Percentiles rank a stretch among this genome's conserved stretches.
phyloP scores from a whole-genome alignment of 139 green algal species.

The Pleodorina starrii region DNA sequence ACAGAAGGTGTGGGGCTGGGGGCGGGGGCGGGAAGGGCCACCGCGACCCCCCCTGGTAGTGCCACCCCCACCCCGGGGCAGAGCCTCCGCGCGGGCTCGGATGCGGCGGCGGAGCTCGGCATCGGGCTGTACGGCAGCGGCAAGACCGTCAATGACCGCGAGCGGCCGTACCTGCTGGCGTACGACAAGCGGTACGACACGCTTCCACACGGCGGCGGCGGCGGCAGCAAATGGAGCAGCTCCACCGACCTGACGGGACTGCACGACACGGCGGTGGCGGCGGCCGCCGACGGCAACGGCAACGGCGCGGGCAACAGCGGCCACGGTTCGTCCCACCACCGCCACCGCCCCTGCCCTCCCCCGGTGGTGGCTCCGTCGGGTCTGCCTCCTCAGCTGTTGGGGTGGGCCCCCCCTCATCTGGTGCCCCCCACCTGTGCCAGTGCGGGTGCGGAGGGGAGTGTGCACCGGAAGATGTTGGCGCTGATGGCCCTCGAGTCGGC shows the following conservation, averaged over 20 bases:
- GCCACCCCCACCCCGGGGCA: not conserved
- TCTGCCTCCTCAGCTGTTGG: not conserved
- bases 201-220: not conserved
- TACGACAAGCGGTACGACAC: constrained; percentile 21
- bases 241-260: not conserved
- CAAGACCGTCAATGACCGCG: not conserved
- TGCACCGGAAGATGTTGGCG: constrained; percentile 61
- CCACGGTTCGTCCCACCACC: not conserved
- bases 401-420: constrained; percentile 2
- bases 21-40: not conserved
- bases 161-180: constrained; percentile 37
- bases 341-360: not conserved
- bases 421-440: constrained; percentile 1
- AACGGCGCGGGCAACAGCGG: not conserved
- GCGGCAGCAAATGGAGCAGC: constrained; percentile 20
- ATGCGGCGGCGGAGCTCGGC: constrained; percentile 29
- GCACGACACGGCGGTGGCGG: not conserved
- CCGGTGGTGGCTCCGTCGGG: not conserved
- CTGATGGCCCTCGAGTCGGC: constrained; percentile 53
- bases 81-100: constrained; percentile 1
- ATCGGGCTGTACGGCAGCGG: not conserved
- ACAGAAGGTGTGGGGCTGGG: not conserved
- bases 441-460: not conserved
- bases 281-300: not conserved
- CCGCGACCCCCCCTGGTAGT: too few species aligned